Evolutionary conservation across 2,329 filamentous ascomycete genomes (phyloP).

Genomic region (Aspergillus pseudonomiae): DNA sequence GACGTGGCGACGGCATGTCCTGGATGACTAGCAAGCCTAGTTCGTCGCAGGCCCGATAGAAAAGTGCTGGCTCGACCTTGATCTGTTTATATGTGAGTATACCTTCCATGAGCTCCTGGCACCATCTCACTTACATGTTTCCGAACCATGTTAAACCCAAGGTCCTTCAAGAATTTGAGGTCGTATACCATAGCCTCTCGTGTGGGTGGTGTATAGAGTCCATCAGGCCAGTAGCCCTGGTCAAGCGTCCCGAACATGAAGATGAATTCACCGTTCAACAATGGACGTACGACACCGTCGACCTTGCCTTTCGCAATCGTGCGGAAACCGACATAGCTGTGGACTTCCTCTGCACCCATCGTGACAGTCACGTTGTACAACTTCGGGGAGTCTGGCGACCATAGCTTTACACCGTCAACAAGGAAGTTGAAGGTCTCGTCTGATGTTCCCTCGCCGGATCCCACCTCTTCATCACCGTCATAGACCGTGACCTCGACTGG

Average conservation of each 20-base stretch:
- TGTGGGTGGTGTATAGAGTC: slow-evolving; percentile 66
- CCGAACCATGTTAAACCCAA: slow-evolving; percentile 71
- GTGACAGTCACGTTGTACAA: slow-evolving; percentile 67
- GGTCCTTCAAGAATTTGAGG: slow-evolving; percentile 62
- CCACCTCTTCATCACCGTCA: slow-evolving; percentile 46
- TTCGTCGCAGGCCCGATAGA: slow-evolving; percentile 69
- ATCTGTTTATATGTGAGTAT: slow-evolving; percentile 46
- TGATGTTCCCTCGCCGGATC: slow-evolving; percentile 48
- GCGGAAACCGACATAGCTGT: slow-evolving; percentile 71
- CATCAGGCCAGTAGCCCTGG: slow-evolving; percentile 73
- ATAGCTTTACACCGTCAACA: slow-evolving; percentile 60
- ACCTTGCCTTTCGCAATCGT: slow-evolving; percentile 62
- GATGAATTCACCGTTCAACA: slow-evolving; percentile 69
- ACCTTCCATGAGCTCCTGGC: not conserved
- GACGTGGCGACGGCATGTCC: slow-evolving; percentile 68
- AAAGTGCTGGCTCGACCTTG: slow-evolving; percentile 69
- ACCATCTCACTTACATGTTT: slow-evolving; percentile 60
- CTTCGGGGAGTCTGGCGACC: slow-evolving; percentile 65
- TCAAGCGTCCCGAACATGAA: slow-evolving; percentile 72
- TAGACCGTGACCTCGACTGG: slow-evolving; percentile 44
- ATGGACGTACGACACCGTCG: slow-evolving; percentile 61
- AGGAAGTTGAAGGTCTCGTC: slow-evolving; percentile 59
- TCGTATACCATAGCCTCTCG: slow-evolving; percentile 70
- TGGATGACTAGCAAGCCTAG: slow-evolving; percentile 69
- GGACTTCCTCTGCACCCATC: slow-evolving; percentile 56